Conservation (phyloP, 2,329 filamentous ascomycete genomes). For the Penicillium sp. region DNA sequence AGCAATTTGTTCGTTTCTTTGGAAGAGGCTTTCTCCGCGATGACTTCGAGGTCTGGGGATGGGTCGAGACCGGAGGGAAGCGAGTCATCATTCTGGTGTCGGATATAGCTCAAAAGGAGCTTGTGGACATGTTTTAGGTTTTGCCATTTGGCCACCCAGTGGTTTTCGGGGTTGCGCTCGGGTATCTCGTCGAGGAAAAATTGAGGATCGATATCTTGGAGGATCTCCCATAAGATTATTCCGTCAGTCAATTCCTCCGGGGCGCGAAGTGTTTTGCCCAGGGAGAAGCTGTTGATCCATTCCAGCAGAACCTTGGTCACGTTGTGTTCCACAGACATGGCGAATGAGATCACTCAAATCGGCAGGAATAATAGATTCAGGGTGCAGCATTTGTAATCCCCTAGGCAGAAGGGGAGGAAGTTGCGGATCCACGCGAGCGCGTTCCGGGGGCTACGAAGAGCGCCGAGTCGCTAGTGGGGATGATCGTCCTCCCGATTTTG, state of each 20-base stretch:
- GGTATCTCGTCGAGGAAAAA: constrained; percentile 50
- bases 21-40: constrained; percentile 45
- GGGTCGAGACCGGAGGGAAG: constrained; percentile 44
- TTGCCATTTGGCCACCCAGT: constrained; percentile 51
- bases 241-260: constrained; percentile 47
- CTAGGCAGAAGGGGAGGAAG: constrained; percentile 6
- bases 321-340: constrained; percentile 47
- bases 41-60: constrained; percentile 47
- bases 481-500: constrained; percentile 10
- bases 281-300: constrained; percentile 49
- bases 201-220: constrained; percentile 50
- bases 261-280: constrained; percentile 43
- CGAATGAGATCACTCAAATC: constrained; percentile 13
- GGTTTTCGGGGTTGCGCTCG: constrained; percentile 43
- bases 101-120: constrained; percentile 46
- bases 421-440: constrained; percentile 27
- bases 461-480: constrained; percentile 19
- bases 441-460: constrained; percentile 17
- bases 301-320: constrained; percentile 48
- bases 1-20: constrained; percentile 56
- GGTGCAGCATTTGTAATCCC: constrained; percentile 17
- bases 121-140: constrained; percentile 52
- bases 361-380: constrained; percentile 6
- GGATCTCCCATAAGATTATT: constrained; percentile 47
- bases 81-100: constrained; percentile 45